Conservation (phyloP, 2,329 filamentous ascomycete species). For the Arthrobotrys conoides region DNA sequence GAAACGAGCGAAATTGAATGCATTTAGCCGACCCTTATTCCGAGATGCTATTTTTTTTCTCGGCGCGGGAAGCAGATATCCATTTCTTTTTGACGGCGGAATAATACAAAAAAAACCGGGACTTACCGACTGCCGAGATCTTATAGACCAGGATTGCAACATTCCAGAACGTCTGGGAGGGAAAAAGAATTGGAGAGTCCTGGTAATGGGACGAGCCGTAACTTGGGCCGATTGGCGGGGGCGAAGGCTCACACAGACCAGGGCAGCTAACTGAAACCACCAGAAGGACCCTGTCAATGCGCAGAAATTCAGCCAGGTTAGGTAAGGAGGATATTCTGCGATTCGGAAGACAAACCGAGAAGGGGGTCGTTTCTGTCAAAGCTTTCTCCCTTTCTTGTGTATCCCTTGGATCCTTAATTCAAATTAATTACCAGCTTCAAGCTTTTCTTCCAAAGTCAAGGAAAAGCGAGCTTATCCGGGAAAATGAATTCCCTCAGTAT, state of each 20-base stretch:
- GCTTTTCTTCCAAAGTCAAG: not conserved
- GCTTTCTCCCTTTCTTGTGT: not conserved
- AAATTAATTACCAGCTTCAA: slow-evolving; percentile 4
- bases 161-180: slow-evolving; percentile 11
- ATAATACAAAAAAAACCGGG: not conserved
- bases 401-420: not conserved
- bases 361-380: not conserved
- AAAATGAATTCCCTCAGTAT: slow-evolving; percentile 30
- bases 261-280: slow-evolving; percentile 30
- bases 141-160: not conserved
- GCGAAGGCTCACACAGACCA: not conserved
- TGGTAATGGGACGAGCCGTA: slow-evolving; percentile 37
- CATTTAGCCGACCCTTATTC: not conserved
- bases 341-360: slow-evolving; percentile 15
- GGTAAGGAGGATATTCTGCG: slow-evolving; percentile 26
- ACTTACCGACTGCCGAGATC: slow-evolving; percentile 20
- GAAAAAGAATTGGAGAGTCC: not conserved
- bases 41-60: not conserved
- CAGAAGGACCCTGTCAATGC: slow-evolving; percentile 3
- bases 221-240: slow-evolving; percentile 14
- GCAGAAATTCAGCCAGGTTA: slow-evolving; percentile 18
- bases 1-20: not conserved
- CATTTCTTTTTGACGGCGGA: not conserved
- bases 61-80: not conserved
- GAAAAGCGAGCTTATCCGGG: slow-evolving; percentile 2